Evolutionary conservation across 1,139 yeast genomes (phyloP), one percentile per base, ranked within the genome.

Genomic region (Geotrichum reessii): DNA sequence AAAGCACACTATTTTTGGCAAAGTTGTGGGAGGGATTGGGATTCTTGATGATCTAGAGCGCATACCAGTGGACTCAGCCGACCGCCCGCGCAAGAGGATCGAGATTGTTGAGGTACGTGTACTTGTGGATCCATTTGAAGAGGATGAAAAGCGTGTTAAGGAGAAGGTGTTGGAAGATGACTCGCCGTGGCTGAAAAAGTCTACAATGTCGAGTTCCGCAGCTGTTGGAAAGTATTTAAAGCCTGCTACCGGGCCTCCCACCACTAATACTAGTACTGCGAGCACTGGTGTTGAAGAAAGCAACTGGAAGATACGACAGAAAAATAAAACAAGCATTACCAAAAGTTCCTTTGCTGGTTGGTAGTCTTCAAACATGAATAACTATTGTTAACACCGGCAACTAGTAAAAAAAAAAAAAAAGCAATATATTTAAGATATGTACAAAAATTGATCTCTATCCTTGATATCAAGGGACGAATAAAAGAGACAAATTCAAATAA

Each of bases 1-100:
- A 0, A 86, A 85, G 65, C 93, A 89, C 68, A 79, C 93, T 0
- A 84, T 89, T 0, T 86, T 91, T 73, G 97, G 97, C 0, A 77
- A 72, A 60, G 95, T 90, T 57, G 77, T 82, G 59, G 93, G 87
- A 55, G 96, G 96, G 67, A 78, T 78, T 74, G 91, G 87, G 65
- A 75, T 88, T 65, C 86, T 89, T 69, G 84, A 85, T 78, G 80
- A 81, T 71, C 76, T 91, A 69, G 97, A 90, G 77, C 69, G 64
- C 28, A 62, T 65, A 2, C 67, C 67, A 4, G 69, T 69, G 3
- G 72, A 67, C 42, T 61, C 66, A 4, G 49, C 56, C 22, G 73
- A 73, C 56, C 70, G 66, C 46, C 81, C 81, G 7, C 47, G 53
- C 27, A 54, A 74, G 9, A 61, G 66, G 0, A 76, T 82, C 4